A percentile compares a stretch with the other conserved stretches of the same genome.
Conservation (phyloP, 1,284 basidiomycete species). For the Neotropicomus parvogracilis region DNA sequence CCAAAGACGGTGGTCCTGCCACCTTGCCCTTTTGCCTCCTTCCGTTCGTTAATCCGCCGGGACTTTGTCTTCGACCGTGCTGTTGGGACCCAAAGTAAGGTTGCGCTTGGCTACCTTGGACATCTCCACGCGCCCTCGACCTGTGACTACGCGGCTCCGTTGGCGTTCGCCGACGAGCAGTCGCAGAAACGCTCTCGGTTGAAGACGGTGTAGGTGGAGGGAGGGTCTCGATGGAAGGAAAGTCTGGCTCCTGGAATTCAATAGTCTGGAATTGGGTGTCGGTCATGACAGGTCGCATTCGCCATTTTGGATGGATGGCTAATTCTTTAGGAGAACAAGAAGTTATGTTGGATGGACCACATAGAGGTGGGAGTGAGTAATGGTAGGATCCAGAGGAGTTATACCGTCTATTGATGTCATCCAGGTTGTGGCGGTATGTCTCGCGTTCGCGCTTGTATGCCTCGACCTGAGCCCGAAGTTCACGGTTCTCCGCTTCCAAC, state of each 20-base stretch:
- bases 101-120: background rate
- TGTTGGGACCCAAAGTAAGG: background rate
- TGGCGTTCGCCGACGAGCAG: slow-evolving; percentile 6
- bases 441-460: slow-evolving; percentile 10
- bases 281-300: background rate
- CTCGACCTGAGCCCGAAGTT: slow-evolving; percentile 13
- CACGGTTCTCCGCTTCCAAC: slow-evolving; percentile 20
- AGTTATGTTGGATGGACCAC: slow-evolving; percentile 1
- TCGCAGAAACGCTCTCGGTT: slow-evolving; percentile 2
- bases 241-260: slow-evolving; percentile 6
- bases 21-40: slow-evolving; percentile 2
- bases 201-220: slow-evolving; percentile 12
- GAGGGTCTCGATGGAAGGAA: slow-evolving; percentile 23
- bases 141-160: slow-evolving; percentile 9
- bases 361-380: background rate
- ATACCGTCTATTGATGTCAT: slow-evolving; percentile 19
- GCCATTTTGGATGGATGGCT: slow-evolving; percentile 22
- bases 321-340: slow-evolving; percentile 1
- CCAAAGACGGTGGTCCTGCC: background rate
- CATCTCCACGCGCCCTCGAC: slow-evolving; percentile 2
- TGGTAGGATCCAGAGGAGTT: background rate
- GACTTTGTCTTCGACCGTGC: slow-evolving; percentile 6
- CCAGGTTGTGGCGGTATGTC: slow-evolving; percentile 9
- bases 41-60: slow-evolving; percentile 2
- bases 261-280: slow-evolving; percentile 3